Evolutionary conservation across 441 rosid genomes (phyloP), one percentile per base, ranked within the genome.

Genomic region (Erysimum cheiri): DNA sequence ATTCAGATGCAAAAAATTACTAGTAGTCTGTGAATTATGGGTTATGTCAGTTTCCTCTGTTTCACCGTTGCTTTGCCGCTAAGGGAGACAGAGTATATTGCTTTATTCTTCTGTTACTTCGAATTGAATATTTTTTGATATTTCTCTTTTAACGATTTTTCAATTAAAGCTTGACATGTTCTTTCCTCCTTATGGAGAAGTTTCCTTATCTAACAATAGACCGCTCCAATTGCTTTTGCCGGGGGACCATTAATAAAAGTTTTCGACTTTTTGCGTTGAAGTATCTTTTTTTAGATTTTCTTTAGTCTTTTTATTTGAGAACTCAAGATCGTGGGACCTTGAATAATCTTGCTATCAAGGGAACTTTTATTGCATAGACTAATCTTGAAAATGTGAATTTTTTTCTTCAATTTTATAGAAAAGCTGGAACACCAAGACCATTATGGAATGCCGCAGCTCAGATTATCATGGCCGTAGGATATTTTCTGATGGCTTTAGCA

Each of bases 361-460:
- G 17, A 67, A 67, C 61, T 67, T 67, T 60, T 53, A 11, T 17
- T 24, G 14, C 29, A 36, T 55, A 17, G 60, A 61, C 60, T 54
- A 46, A 61, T 54, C 22, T 46, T 57, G 24, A 13, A 3, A 47
- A 22, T 44, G 43, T 36, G 58, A 4, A 26, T 3, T 22, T 36
- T 31, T 39, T 35, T 37, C 8, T 60, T 11, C 3, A 17, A 40
- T 32, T 69, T 35, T 53, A 77, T 59, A 83, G 87, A 74, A 83
- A 81, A 75, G 61, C 65, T 50, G 89, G 84, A 49, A 75, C 83
- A 13, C 83, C 87, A 53, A 76, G 89, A 60, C 85, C 87, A 8
- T 41, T 83, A 14, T 81, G 87, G 85, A 85, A 83, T 40, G 87
- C 89, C 32, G 84, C 79, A 0, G 78, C 87, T 32, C 87, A 85